Base-by-base conservation (phyloP, 2,329 filamentous ascomycete genomes). In the Xylaria sp. region DNA sequence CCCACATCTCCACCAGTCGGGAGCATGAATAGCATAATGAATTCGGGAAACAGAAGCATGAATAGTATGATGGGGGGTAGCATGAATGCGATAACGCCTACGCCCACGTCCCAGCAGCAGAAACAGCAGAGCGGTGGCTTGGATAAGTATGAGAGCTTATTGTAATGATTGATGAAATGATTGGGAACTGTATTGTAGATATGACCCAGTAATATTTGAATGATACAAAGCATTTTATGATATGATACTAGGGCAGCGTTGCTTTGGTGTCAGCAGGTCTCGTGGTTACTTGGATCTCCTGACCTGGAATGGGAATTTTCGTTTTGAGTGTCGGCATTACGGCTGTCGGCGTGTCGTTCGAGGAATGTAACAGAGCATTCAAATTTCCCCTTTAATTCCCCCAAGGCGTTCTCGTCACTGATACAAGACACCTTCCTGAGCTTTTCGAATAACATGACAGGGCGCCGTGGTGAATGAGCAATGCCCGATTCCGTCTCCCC, bases 71-170 rank as follows among this genome's bases (percentile, higher is more conserved):
- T 67, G 38, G 66, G 60, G 20, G 56, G 26, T 20, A 56, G 46
- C 33, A 70, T 67, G 54, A 71, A 59, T 28, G 54, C 46, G 58
- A 67, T 69, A 66, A 63, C 59, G 20, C 46, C 63, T 28, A n/a
- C 5, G 20, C 46, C 63, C 13, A 23, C 7, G 33, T 38, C 57
- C 5, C 38, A 33, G 26, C 56, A 59, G 23, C 67, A 65, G 20
- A 44, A 33, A 51, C 77, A 78, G 44, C 80, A 77, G 46, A 80
- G 65, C 74, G 84, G 85, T 5, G 88, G 89, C 0, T 81, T 92
- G 79, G 89, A 90, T 79, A 90, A 89, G 80, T 92, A 91, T 72
- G 86, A 90, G 78, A 92, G 90, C 80, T 77, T 92, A 72, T 78
- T 92, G 73, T 91, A 81, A 75, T 67, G 51, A 59, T 31, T 54